Conservation (phyloP, 306 rosid genomes). For the Fragaria vesca region DNA sequence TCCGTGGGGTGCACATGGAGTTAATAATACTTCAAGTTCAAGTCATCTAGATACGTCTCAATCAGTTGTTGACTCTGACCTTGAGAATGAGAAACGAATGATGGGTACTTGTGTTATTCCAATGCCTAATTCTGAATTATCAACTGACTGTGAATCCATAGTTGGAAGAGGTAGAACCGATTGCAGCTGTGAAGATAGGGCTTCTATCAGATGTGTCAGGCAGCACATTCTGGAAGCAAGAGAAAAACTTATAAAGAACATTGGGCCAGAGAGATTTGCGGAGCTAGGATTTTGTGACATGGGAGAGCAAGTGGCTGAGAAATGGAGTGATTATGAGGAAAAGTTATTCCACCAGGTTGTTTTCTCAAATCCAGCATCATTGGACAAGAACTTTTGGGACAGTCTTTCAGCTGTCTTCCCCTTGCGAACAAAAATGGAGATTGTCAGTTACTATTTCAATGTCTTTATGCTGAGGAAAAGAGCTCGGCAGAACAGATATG, state of each 20-base stretch:
- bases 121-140: constrained; percentile 54
- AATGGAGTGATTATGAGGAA: constrained; percentile 72
- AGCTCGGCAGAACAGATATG: constrained; percentile 74
- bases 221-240: constrained; percentile 67
- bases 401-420: constrained; percentile 56
- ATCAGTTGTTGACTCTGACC: constrained; percentile 30
- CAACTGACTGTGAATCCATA: constrained; percentile 9
- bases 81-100: constrained; percentile 41
- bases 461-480: constrained; percentile 81
- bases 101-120: constrained; percentile 73
- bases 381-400: constrained; percentile 74
- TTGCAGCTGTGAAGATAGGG: constrained; percentile 64
- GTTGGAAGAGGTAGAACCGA: constrained; percentile 67
- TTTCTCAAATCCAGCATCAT: constrained; percentile 64
- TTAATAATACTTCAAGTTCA: constrained; percentile 3
- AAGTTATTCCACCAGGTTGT: constrained; percentile 60
- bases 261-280: constrained; percentile 49
- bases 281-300: constrained; percentile 64
- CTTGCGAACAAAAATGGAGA: constrained; percentile 62
- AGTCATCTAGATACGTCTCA: constrained; percentile 17
- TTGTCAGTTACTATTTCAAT: constrained; percentile 87
- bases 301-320: constrained; percentile 79
- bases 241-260: constrained; percentile 40
- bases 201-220: constrained; percentile 62
- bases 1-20: constrained; percentile 37